Base-by-base conservation (phyloP, 805 yeast genomes). In the Candida railenensis region DNA sequence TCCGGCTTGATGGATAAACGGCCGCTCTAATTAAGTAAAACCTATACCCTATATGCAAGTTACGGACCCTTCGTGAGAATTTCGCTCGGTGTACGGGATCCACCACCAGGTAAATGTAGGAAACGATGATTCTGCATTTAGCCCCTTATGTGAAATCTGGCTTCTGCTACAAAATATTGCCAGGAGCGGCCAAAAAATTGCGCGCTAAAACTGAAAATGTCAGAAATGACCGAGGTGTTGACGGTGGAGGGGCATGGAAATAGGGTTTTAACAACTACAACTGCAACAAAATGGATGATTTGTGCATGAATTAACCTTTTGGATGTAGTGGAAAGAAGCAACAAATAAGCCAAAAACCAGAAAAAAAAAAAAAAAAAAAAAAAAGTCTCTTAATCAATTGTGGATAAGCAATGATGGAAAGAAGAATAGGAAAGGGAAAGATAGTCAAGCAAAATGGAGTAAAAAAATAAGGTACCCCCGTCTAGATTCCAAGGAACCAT, bases 201-300 rank as follows among this genome's bases (percentile, higher is more conserved):
- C 30, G 30, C 30, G 30, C 30, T 11, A 25, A 25, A 25, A 25
- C 11, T 25, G 30, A 25, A 25, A 25, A 25, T 25, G 30, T 25
- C 30, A 25, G 30, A 25, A 25, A 25, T 39, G 42, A 39, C 42
- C 42, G 42, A 39, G 42, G 42, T 39, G 42, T 39, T 21, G 28
- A 5, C 4, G 3, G 15, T 28, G 14, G 34, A n/a, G 42, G 42
- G 42, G 42, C 34, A 28, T 9, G 3, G 42, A 36, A 15, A 15
- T 36, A 15, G 18, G 39, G 39, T 19, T 36, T 36, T 36, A 36
- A 18, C 22, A 36, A 14, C 39, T 15, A 36, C 4, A n/a, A n/a
- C n/a, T 34, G n/a, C 39, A 36, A 36, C 4, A 12, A 8, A n/a
- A 20, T n/a, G n/a, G n/a, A n/a, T n/a, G 19, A 19, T 16, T 16